Base-by-base conservation (phyloP, 148 eudicot species). In the Silene uniflora region DNA sequence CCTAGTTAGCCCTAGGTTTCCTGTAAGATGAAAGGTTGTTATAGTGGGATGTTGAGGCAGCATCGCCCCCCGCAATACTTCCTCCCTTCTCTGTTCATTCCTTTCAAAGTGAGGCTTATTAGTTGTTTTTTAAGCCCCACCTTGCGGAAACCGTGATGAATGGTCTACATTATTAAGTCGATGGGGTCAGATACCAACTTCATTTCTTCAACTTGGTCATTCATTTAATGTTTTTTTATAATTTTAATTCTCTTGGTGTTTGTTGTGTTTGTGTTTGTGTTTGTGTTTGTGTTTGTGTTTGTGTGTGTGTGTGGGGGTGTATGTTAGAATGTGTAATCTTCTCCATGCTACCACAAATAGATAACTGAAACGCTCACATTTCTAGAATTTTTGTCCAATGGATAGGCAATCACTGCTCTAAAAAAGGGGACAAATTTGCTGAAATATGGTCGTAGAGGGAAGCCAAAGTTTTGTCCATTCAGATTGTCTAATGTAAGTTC, bases 381-480 rank as follows among this genome's bases (percentile, higher is more conserved):
- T 74, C 68, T 56, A 59, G 14, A 2, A 24, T 12, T 58, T 10
- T 71, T 71, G 56, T 29, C 12, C 25, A 24, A 75, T 21, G 10
- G 32, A 47, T 39, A 85, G 85, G 85, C 87, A 23, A 82, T 85
- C 44, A 82, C 85, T 59, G 87, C 87, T 58, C 74, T 85, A 46
- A 85, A 82, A 24, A 85, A 85, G 77, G 87, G 87, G 72, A 77
- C 87, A 72, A 79, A 79, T 76, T 82, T 85, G 81, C 83, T 85
- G 74, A 85, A 85, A 47, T 85, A 85, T 71, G 87, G 87, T 21
- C 83, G 87, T 25, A 79, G 87, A 82, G 87, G 87, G 63, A 85
- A 85, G 83, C 87, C 87, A n/a, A 85, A 85, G 74, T 82, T 85
- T 25, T 85, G 87, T 46, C 87, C 87, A 24, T 85, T 85, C 79